Evolutionary conservation across 2,329 filamentous ascomycete genomes (phyloP), one percentile per base, ranked within the genome.

Genomic region (Trichoderma brevicompactum): DNA sequence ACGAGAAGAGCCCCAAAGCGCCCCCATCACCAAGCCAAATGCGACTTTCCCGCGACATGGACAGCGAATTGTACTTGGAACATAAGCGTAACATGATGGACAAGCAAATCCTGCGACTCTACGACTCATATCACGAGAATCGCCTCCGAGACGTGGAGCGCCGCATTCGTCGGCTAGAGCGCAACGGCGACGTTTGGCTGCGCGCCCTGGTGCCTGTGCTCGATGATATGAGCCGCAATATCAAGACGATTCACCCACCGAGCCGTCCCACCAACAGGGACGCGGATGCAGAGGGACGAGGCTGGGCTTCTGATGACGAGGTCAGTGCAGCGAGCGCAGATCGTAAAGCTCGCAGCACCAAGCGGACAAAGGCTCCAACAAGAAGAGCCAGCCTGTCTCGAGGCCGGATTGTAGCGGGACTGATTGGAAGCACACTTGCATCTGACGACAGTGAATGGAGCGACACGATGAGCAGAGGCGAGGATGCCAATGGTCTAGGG

Each of bases 81-180:
- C 69, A 70, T 7, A 61, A 69, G 28, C 43, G 65, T 3, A 68
- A 70, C 1, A 62, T 64, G 6, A 70, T 69, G 23, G 76, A 79
- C 55, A 74, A 74, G 63, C 75, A 80, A 63, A 72, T 80, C 9
- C 63, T 77, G 17, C 70, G 72, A 5, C 74, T 77, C 8, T 80
- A 81, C 65, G 78, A 82, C 54, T 74, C 73, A 3, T 77, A 81
- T 34, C 74, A 77, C 9, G 79, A 81, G 65, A 74, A 77, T 19
- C 80, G 78, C 7, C 72, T 81, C 15, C 76, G 75, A 28, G 83
- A 85, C 44, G 79, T 84, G 73, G 81, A 83, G 68, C 76, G 75
- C 10, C 79, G 82, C 1, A 71, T 85, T 12, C 77, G 78, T 7
- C 74, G 76, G 15, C 75, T 85, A 1, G 82, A 85, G 72, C 75